A percentile compares a stretch with the other conserved stretches of the same genome.
These are phyloP conservation scores for Aspergillus bridgeri DNA, from an alignment of 495 filamentous ascomycete genomes.

Conservation along the genomic window DNA sequence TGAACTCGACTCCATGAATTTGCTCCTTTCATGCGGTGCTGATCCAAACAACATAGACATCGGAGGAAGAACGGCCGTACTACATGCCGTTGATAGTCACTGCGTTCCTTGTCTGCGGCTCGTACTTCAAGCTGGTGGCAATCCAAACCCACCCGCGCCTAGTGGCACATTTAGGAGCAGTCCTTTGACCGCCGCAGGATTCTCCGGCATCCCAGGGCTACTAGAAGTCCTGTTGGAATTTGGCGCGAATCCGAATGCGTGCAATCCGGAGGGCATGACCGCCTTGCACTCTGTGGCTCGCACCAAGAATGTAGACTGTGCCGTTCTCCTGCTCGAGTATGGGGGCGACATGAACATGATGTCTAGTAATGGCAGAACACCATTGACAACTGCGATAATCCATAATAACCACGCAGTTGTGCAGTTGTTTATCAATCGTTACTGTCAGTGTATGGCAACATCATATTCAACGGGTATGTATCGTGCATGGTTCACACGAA, in stretches of 20 bases:
- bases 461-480: too few species aligned
- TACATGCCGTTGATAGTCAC: not conserved
- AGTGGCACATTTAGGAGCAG: not conserved
- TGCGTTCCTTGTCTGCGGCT: not conserved
- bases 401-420: not conserved
- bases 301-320: not conserved
- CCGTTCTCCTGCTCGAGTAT: not conserved
- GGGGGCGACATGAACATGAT: not conserved
- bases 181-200: not conserved
- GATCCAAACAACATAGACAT: conserved; percentile 3
- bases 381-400: not conserved
- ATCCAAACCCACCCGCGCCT: not conserved
- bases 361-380: not conserved
- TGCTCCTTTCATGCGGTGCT: not conserved
- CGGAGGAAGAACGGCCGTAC: too few species aligned
- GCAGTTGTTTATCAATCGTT: not conserved
- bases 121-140: not conserved
- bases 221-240: not conserved
- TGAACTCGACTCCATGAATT: not conserved
- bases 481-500: too few species aligned
- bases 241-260: not conserved
- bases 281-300: not conserved
- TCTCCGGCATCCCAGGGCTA: not conserved
- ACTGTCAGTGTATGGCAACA: too few species aligned
- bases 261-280: not conserved